Evolutionary conservation across 495 filamentous ascomycete species (phyloP), one percentile per base, ranked within the genome.

Genomic region (Penicillium odoratum): DNA sequence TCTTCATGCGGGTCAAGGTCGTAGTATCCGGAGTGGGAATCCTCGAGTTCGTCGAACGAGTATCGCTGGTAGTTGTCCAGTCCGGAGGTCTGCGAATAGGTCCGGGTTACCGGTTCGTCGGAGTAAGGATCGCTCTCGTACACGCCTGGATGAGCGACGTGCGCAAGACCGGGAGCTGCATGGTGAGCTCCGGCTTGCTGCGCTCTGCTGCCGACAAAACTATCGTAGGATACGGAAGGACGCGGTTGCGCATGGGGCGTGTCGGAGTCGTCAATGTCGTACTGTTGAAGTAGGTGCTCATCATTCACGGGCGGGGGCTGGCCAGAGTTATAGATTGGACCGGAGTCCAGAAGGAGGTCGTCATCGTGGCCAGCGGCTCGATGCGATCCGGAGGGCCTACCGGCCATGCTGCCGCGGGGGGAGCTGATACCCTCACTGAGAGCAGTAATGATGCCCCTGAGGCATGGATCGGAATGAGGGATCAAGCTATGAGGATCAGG

Each of bases 201-300:
- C 72, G 30, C 78, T 66, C 56, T 78, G 68, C 74, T 84, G 48
- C 94, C 95, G 56, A 98, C 86, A 66, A 98, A 98, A 51, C 92
- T 86, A 78, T 98, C 94, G 71, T 97, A 97, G 33, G 93, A 96
- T 48, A 92, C 81, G 21, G 93, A 97, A 46, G 91, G 89, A 54
- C 94, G 89, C 54, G 85, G 71, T 59, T 84, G 81, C 40, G 57
- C 46, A 49, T 67, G 52, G 34, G 78, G 77, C 53, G 74, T 71
- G 52, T 89, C 83, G 58, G 81, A 79, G 59, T 88, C 83, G 65
- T 90, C 77, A 65, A 83, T 82, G 62, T 86, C 79, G 73, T 88
- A 91, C 30, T 83, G 82, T 63, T 80, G 82, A 63, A 91, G 75
- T 16, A 94, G 79, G 53, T 89, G 83, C 48, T 94, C 87, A 71